Evolutionary conservation across 75 land plant species (phyloP).

Genomic region (Cunninghamia lanceolata): DNA sequence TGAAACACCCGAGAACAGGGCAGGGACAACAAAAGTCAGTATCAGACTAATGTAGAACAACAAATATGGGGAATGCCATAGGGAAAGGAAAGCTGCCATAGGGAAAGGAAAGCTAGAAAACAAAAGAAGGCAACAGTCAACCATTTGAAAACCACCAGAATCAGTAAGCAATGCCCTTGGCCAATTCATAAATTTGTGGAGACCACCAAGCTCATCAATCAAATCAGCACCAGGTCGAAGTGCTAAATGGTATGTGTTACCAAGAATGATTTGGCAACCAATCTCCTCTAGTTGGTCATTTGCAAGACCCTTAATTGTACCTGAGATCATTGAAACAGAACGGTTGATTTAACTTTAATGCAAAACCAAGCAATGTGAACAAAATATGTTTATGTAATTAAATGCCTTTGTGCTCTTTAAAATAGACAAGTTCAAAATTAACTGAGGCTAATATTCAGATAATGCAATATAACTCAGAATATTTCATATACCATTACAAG

Average conservation of each 20-base stretch:
- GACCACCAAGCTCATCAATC: conserved; percentile 90
- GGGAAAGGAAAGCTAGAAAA: neutral
- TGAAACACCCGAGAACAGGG: neutral
- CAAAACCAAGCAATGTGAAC: neutral
- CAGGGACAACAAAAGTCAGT: neutral
- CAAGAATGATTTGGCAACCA: conserved; percentile 97
- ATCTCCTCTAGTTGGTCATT: conserved; percentile 89
- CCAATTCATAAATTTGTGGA: conserved; percentile 99
- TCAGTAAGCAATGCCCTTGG: conserved; percentile 91
- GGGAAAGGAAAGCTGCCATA: neutral
- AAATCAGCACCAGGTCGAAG: conserved; percentile 93
- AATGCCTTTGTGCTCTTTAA: neutral
- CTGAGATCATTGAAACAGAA: conserved; percentile 27
- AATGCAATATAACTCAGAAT: neutral
- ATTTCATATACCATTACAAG: neutral
- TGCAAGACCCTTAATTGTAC: conserved; percentile 93
- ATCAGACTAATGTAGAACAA: neutral
- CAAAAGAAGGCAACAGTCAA: conserved; percentile 16
- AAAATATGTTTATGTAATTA: neutral
- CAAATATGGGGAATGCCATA: neutral
- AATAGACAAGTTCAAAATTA: neutral
- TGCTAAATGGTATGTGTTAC: conserved; percentile 96
- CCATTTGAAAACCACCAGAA: conserved; percentile 99
- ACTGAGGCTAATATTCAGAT: neutral
- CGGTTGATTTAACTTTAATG: neutral